Evolutionary conservation across 768 basidiomycete species (phyloP), one percentile per base, ranked within the genome.

Genomic region (Leccinum subgranulosum): DNA sequence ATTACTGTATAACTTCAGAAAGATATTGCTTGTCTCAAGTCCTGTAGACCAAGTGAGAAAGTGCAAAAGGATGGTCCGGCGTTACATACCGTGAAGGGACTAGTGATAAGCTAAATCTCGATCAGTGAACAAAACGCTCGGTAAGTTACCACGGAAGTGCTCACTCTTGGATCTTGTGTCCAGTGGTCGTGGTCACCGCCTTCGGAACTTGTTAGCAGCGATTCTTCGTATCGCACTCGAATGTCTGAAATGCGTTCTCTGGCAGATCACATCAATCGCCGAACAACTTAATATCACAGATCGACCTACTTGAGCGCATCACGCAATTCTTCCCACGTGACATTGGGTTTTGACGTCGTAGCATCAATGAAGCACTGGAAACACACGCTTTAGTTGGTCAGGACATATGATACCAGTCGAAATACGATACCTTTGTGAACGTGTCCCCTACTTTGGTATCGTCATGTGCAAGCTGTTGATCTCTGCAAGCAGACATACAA

Each of bases 21-120:
- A 2, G 41, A 19, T 43, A 43, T 19, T 19, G 1, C 0, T 19
- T 43, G 41, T 19, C 41, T 73, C 75, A 17, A 70, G 28, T 29
- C 46, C 46, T 47, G 15, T 25, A 25, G 23, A 46, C 12, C 11
- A 25, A 21, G 8, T 49, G 29, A 70, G 6, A 76, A 75, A 11
- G 79, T 77, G 41, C 36, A 19, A 71, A 83, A 10, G 23, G 21
- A 47, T 47, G 19, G 41, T 15, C 49, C 19, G 25, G 65, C 2
- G 27, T 9, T 14, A 43, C 31, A 57, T 58, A 62, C 66, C 57
- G n/a, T 43, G 17, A 19, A 39, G 23, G 49, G 50, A 28, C 48
- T 54, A 23, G 64, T 68, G 12, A 4, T 49, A 27, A 27, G 39
- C 68, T 69, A 8, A 6, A 52, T 21, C 15, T 2, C 8, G 21